Evolutionary conservation across 1,284 basidiomycete species (phyloP), one percentile per base, ranked within the genome.

Genomic region (Ceratobasidium sp.): DNA sequence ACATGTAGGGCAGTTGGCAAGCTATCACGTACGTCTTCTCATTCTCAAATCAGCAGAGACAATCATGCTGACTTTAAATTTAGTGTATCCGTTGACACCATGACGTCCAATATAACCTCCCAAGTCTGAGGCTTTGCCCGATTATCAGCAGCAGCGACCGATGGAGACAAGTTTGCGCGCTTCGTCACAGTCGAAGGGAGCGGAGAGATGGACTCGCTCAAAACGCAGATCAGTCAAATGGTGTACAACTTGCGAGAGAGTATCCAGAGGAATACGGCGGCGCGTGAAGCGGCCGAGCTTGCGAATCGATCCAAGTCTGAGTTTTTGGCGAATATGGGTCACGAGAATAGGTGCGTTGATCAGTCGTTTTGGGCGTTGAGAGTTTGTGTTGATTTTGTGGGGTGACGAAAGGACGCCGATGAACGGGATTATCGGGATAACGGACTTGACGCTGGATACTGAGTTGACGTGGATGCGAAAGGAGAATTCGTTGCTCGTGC

Each of bases 401-500:
- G 46, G 55, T 15, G 69, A 63, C 58, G 81, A 33, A 33, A 95
- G 96, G 84, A 98, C 97, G 39, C 97, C 97, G 0, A 98, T 98
- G 97, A 98, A 98, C 85, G 97, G 97, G 83, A 99, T 99, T 86
- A 99, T 99, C 82, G 97, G 96, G 26, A 98, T 99, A 97, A 99
- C 98, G 69, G 97, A 98, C 86, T 88, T 99, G 81, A 99, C 97
- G 20, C 91, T 99, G 63, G 97, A 99, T 85, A 95, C 94, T 73
- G 95, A 97, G 83, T 86, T 97, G 78, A 96, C 95, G 80, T 87
- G 95, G 81, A 94, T 93, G 61, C 96, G 97, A 86, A 89, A 97
- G 79, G 98, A 99, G 88, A 98, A 97, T 85, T 88, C 99, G 86
- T 90, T 99, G 82, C 92, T 99, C 56, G 98, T 99, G 3, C 97